A percentile compares a stretch with the other conserved stretches of the same genome.
Conservation (phyloP, 257 asterid genomes). For the Gentiana straminea region DNA sequence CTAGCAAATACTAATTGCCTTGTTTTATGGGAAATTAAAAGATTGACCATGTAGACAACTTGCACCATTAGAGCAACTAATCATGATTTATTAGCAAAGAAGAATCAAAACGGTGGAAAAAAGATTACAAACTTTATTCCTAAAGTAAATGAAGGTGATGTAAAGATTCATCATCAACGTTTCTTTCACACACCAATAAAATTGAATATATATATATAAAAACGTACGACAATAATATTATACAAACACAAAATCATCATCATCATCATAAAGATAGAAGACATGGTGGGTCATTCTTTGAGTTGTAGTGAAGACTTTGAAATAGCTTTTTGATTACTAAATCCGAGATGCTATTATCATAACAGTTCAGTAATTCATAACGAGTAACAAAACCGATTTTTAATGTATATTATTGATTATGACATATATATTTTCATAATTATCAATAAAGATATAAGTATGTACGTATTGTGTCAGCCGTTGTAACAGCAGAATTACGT, state of each 20-base stretch:
- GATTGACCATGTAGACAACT: slow-evolving; percentile 8
- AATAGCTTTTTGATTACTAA: slow-evolving; percentile 24
- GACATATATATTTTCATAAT: no score
- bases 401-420: no score
- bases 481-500: no score
- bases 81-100: slow-evolving; percentile 13
- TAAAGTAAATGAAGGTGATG: slow-evolving; percentile 9
- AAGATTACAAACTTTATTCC: slow-evolving; percentile 15
- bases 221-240: neutral
- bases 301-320: slow-evolving; percentile 65
- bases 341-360: neutral
- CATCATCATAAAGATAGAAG: slow-evolving; percentile 22
- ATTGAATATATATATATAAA: slow-evolving; percentile 12
- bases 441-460: no score
- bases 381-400: no score
- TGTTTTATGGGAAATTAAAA: slow-evolving; percentile 11
- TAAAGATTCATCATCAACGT: slow-evolving; percentile 7
- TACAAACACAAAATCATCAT: neutral
- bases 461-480: no score
- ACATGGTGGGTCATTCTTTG: slow-evolving; percentile 49
- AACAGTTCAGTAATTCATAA: no score
- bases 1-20: neutral
- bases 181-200: slow-evolving; percentile 13
- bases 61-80: slow-evolving; percentile 5
- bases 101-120: slow-evolving; percentile 21